Conservation (phyloP, 2,329 filamentous ascomycete species). For the Claviceps sp. region DNA sequence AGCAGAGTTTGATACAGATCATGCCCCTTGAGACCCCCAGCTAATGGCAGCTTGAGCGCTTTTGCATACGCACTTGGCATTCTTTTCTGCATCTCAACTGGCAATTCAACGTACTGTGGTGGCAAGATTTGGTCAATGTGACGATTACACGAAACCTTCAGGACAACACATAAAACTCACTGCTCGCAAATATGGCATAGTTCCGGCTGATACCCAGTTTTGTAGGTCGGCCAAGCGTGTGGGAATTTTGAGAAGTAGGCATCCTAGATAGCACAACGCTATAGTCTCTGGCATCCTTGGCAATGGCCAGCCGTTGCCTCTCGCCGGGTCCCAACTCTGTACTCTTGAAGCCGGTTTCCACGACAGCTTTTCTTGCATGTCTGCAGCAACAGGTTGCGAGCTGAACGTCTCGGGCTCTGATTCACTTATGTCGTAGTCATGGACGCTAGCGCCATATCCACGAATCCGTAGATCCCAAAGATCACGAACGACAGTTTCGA, state of each 20-base stretch:
- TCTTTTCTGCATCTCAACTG: constrained; percentile 50
- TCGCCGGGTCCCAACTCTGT: constrained; percentile 31
- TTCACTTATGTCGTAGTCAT: constrained; percentile 13
- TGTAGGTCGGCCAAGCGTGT: constrained; percentile 61
- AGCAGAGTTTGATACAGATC: constrained; percentile 52
- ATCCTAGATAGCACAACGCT: constrained; percentile 66
- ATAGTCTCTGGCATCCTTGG: constrained; percentile 65
- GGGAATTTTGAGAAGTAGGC: constrained; percentile 61
- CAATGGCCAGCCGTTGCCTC: constrained; percentile 35
- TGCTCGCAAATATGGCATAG: constrained; percentile 59
- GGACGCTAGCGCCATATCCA: constrained; percentile 25
- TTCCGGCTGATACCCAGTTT: constrained; percentile 51
- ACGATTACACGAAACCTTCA: not conserved
- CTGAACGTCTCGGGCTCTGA: constrained; percentile 24
- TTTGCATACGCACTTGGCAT: constrained; percentile 49
- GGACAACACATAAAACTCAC: constrained; percentile 25
- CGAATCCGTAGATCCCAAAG: constrained; percentile 65
- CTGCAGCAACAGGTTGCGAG: constrained; percentile 18
- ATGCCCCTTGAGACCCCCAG: constrained; percentile 31
- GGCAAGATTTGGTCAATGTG: constrained; percentile 1
- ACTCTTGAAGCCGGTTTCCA: constrained; percentile 19
- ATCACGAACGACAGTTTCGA: constrained; percentile 69
- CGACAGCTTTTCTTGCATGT: constrained; percentile 11
- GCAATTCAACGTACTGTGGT: constrained; percentile 42
- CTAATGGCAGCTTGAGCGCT: constrained; percentile 38